phyloP scores from a whole-genome alignment of 306 rosid species.

The Begonia loranthoides region DNA sequence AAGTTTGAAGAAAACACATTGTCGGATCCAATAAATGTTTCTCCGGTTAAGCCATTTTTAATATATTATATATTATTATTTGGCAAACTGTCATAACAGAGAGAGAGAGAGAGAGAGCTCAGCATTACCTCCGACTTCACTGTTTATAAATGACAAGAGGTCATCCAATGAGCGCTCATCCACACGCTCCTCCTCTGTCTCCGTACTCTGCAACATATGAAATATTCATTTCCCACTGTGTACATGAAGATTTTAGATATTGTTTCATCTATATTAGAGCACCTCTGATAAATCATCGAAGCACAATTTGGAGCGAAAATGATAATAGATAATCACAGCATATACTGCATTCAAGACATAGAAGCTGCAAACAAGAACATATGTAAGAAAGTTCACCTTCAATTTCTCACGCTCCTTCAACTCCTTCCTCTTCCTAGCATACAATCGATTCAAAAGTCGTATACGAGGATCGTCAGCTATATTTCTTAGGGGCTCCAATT shows the following conservation, averaged over 20 bases:
- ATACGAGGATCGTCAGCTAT: slow-evolving; percentile 88
- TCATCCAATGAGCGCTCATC: slow-evolving; percentile 90
- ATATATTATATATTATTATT: too few relatives aligned
- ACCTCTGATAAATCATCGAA: too few relatives aligned
- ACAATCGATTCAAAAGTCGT: slow-evolving; percentile 71
- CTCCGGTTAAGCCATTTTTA: too few relatives aligned
- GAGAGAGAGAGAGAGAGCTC: background rate
- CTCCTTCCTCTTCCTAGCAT: slow-evolving; percentile 84
- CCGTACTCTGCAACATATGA: slow-evolving; percentile 47
- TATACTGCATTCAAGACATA: slow-evolving; percentile 20
- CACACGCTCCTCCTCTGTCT: slow-evolving; percentile 55
- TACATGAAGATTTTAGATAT: background rate
- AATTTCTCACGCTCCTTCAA: slow-evolving; percentile 58
- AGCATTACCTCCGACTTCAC: slow-evolving; percentile 47
- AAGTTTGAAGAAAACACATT: too few relatives aligned
- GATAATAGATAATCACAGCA: slow-evolving; percentile 15
- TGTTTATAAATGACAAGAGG: slow-evolving; percentile 76
- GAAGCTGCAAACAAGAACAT: slow-evolving; percentile 5
- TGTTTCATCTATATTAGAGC: too few relatives aligned
- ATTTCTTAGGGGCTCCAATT: slow-evolving; percentile 72
- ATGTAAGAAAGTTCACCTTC: slow-evolving; percentile 30
- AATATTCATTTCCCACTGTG: slow-evolving; percentile 5
- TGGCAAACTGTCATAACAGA: too few relatives aligned
- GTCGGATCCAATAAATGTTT: too few relatives aligned
- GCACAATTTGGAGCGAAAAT: too few relatives aligned